Conservation (phyloP, 768 basidiomycete species). For the Serendipita sp. region DNA sequence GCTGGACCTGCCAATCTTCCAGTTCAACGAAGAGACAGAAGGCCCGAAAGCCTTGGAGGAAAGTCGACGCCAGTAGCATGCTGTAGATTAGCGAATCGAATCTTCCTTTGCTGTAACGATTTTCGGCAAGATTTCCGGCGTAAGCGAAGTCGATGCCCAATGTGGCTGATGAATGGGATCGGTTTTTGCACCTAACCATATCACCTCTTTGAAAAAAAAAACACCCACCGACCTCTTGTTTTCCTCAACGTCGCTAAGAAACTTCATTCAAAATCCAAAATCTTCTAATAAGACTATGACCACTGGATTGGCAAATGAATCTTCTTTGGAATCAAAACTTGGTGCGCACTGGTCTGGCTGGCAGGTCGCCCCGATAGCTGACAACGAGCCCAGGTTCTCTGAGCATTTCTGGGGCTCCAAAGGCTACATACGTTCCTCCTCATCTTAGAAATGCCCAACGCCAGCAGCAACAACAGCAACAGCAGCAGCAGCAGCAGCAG, state of each 20-base stretch:
- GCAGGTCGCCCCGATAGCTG: neutral
- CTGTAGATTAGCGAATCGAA: neutral
- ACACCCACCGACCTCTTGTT: too few relatives aligned
- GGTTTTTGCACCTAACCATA: too few relatives aligned
- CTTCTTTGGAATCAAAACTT: slow-evolving; percentile 4
- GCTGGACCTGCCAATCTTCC: slow-evolving; percentile 47
- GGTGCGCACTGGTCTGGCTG: neutral
- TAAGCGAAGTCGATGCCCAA: too few relatives aligned
- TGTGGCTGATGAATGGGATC: too few relatives aligned
- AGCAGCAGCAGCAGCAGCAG: too few relatives aligned
- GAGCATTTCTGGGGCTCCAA: slow-evolving; percentile 20
- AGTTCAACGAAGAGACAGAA: slow-evolving; percentile 38
- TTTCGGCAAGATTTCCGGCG: too few relatives aligned
- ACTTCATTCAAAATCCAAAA: slow-evolving; percentile 1
- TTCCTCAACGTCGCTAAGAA: neutral
- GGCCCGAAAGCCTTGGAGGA: slow-evolving; percentile 29
- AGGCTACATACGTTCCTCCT: slow-evolving; percentile 78
- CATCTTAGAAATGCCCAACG: slow-evolving; percentile 77
- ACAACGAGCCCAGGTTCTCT: slow-evolving; percentile 7
- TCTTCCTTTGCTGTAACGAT: too few relatives aligned
- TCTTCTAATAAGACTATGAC: slow-evolving; percentile 7
- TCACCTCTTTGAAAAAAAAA: too few relatives aligned
- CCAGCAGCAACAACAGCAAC: slow-evolving; percentile 43
- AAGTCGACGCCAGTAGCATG: slow-evolving; percentile 1
- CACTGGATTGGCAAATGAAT: slow-evolving; percentile 7